Evolutionary conservation across 495 filamentous ascomycete species (phyloP).

Genomic region (Thozetella sp.): DNA sequence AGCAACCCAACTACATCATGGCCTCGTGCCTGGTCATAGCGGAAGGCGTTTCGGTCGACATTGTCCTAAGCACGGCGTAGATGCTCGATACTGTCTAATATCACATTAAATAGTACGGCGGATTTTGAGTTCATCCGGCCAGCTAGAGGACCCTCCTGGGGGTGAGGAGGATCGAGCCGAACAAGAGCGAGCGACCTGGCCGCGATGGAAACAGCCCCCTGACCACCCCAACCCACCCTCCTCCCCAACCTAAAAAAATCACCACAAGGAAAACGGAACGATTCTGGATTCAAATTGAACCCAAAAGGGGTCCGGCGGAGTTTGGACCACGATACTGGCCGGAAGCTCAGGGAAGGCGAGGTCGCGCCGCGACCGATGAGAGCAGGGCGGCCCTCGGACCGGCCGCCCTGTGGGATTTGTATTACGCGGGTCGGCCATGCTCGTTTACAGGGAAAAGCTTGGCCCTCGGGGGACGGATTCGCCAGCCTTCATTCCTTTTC

Average conservation of each 20-base stretch:
- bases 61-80: slow-evolving; percentile 10
- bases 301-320: background rate
- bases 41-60: slow-evolving; percentile 42
- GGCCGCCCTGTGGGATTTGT: background rate
- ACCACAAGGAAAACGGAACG: background rate
- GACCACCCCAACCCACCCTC: no score
- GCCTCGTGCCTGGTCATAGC: slow-evolving; percentile 39
- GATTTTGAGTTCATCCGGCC: slow-evolving; percentile 23
- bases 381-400: background rate
- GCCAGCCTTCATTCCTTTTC: background rate
- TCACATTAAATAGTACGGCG: slow-evolving; percentile 18
- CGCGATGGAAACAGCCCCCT: no score
- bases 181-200: background rate
- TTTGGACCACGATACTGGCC: background rate
- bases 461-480: background rate
- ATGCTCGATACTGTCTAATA: slow-evolving; percentile 29
- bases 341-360: background rate
- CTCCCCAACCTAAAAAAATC: background rate
- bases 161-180: background rate
- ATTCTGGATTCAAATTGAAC: background rate
- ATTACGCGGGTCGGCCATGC: background rate
- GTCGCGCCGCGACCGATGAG: background rate
- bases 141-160: slow-evolving; percentile 3
- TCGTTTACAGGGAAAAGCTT: background rate
- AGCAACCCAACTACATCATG: slow-evolving; percentile 6